phyloP scores from a whole-genome alignment of 2,329 filamentous ascomycete genomes.

The Tolypocladium sp. region DNA sequence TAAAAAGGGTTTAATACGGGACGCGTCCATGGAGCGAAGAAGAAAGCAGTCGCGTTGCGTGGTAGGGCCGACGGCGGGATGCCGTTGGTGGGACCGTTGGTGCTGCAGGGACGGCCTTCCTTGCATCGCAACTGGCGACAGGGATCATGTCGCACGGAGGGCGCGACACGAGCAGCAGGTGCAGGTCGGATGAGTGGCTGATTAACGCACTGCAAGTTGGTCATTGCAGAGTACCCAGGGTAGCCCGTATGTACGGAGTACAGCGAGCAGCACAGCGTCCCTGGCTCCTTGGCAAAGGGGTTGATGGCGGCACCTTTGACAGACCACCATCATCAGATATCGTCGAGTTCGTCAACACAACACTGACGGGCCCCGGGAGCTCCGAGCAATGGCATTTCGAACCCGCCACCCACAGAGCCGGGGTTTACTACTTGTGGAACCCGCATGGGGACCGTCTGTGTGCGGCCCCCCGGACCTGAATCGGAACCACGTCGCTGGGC shows the following conservation, averaged over 20 bases:
- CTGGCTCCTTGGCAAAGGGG: no score
- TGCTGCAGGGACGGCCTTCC: conserved; percentile 1
- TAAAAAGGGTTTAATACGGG: not conserved
- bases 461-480: not conserved
- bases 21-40: not conserved
- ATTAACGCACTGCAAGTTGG: not conserved
- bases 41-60: not conserved
- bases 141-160: not conserved
- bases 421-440: not conserved
- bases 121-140: not conserved
- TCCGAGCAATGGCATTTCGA: not conserved
- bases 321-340: not conserved
- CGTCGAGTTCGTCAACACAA: not conserved
- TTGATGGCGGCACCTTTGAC: not conserved
- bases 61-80: not conserved
- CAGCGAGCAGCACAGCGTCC: no score
- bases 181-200: not conserved
- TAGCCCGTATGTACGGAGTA: no score
- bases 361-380: not conserved
- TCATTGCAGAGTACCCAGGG: no score
- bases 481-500: not conserved
- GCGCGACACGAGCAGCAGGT: not conserved
- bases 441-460: not conserved
- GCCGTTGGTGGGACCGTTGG: not conserved
- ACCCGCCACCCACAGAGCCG: not conserved